Evolutionary conservation across 1,284 basidiomycete species (phyloP).

Genomic region (Sporisorium reilianum): DNA sequence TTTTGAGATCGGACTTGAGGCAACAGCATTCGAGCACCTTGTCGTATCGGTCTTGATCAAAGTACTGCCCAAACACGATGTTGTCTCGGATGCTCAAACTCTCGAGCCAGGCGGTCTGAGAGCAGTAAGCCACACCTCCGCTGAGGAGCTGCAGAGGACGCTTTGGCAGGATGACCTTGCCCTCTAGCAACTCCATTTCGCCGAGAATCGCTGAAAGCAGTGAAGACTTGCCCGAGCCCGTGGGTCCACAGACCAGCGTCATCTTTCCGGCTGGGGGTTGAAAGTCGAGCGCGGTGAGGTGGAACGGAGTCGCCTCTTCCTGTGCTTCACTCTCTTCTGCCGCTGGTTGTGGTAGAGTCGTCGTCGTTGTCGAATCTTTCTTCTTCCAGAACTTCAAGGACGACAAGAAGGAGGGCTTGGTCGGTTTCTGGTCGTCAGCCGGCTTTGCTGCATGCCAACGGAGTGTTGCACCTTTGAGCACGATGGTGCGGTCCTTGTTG

Average conservation of each 20-base stretch:
- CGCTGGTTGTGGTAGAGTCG: background rate
- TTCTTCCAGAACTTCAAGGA: constrained; percentile 25
- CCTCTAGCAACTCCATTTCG: constrained; percentile 52
- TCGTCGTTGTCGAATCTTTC: constrained; percentile 8
- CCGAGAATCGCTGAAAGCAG: constrained; percentile 58
- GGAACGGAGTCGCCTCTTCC: constrained; percentile 31
- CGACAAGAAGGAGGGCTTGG: constrained; percentile 13
- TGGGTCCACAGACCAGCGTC: constrained; percentile 60
- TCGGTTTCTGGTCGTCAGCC: background rate
- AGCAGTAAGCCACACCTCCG: constrained; percentile 51
- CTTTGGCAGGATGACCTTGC: constrained; percentile 37
- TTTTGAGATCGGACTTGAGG: constrained; percentile 51
- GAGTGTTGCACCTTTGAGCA: constrained; percentile 77
- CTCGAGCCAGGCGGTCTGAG: constrained; percentile 61
- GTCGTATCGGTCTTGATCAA: constrained; percentile 55
- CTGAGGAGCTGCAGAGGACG: constrained; percentile 20
- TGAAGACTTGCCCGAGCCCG: constrained; percentile 61
- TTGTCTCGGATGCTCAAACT: constrained; percentile 56
- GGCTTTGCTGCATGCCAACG: constrained; percentile 54
- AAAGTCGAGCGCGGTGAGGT: constrained; percentile 45
- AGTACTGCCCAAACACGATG: constrained; percentile 56
- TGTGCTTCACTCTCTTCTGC: background rate
- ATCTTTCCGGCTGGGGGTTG: constrained; percentile 40
- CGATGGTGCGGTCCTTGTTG: constrained; percentile 72
- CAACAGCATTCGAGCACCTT: constrained; percentile 54